Base-by-base conservation (phyloP, 768 basidiomycete genomes). In the Boletus speciosus region DNA sequence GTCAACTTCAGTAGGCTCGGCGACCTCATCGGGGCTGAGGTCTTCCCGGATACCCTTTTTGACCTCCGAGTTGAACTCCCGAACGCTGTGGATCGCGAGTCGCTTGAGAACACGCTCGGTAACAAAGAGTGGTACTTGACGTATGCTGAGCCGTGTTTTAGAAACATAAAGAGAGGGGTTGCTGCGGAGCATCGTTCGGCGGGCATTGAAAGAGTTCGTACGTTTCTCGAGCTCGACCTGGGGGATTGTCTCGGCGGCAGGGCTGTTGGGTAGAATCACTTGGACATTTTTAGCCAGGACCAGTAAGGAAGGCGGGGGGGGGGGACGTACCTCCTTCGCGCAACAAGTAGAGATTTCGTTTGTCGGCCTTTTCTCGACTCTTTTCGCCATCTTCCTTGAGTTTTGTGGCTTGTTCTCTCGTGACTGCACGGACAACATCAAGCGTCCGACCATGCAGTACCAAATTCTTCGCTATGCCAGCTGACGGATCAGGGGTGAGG, bases 141-240 rank as follows among this genome's bases (percentile, higher is more conserved):
- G 91, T 56, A 99, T 81, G 54, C 91, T 93, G 39, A 99, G 83
- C 56, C 97, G 93, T 0, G 93, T 98, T 65, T 85, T 88, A 27
- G 95, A 98, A 63, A 99, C 88, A 74, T 88, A 99, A 6, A 99
- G 77, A 0, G 92, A 90, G 0, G 97, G 96, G 69, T 98, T 98
- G 12, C 87, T 86, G 55, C 89, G 88, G 38, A 99, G 81, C 32
- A 98, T 79, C 0, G 83, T 74, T 39, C 88, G 80, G 14, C 97
- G 89, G 0, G 92, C 85, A 61, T 88, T 92, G 78, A 88, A 97
- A 0, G 95, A 91, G 36, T 76, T 74, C 14, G 88, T 83, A 15
- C 97, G 90, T 47, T 88, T 86, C 69, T 96, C 92, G 46, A 98
- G 70, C 61, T 98, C 96, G 16, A 82, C 77, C 6, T 83, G 71